Base-by-base conservation (phyloP, 352 stramenopile genomes). In the Phytophthora pluvialis region DNA sequence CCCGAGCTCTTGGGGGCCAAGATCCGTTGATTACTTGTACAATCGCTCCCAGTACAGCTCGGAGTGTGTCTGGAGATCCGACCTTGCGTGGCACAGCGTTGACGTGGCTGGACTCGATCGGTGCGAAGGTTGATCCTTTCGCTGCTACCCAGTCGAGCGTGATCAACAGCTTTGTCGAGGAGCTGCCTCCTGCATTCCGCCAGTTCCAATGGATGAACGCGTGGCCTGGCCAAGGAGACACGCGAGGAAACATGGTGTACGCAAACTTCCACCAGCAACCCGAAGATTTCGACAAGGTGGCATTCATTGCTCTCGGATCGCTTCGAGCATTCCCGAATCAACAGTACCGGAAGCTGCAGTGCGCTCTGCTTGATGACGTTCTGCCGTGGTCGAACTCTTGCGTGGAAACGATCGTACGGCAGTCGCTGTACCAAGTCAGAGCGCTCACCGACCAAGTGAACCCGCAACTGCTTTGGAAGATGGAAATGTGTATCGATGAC, bases 401-500 rank as follows among this genome's bases (percentile, higher is more conserved):
- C 16, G 78, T 91, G 5, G 26, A 40, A 16, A 70, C 38, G 8
- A 54, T 88, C n/a, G 61, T 87, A 1, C 67, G 59, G 3, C 78
- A 89, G 59, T 73, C 73, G 4, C 35, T 89, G 11, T 88, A 76
- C 12, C 78, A 89, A 35, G 49, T 87, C 0, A 80, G 82, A 5
- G 39, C 61, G 28, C 40, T 91, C 1, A 75, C 70, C 3, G 59
- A 83, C 31, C 67, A 73, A 12, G 28, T 31, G 0, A 18, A 32
- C 1, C 73, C 80, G 5, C 16, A 57, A 5, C 18, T 73, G 0
- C 5, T 70, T 0, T 89, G 81, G 80, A 83, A 86, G 21, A 49
- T 39, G 0, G 81, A 89, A 5, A 71, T 91, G 36, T 29, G 52
- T 11, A 11, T 61, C 4, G n/a, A n/a, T 10, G 8, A 50, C 0